These are phyloP conservation scores for Termitomyces sp. DNA, from an alignment of 768 basidiomycete genomes.

Conservation along the genomic window DNA sequence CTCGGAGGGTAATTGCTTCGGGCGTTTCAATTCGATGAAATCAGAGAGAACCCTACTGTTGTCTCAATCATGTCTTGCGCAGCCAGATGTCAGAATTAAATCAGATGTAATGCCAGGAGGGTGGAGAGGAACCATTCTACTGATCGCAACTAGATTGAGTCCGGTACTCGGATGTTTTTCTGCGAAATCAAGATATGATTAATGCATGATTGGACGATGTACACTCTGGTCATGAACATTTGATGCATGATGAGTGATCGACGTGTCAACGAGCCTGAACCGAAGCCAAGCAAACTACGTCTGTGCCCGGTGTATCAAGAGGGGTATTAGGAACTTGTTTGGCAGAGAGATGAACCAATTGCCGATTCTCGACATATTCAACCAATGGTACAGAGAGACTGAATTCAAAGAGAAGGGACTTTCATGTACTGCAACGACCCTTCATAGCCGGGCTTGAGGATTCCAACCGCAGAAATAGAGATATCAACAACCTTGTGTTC, in stretches of 20 bases:
- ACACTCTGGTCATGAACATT: neutral
- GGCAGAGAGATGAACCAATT: too few relatives aligned
- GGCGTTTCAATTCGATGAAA: too few relatives aligned
- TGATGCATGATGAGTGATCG: neutral
- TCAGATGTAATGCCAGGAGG: slow-evolving; percentile 28
- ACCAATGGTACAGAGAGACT: too few relatives aligned
- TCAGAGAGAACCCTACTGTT: slow-evolving; percentile 36
- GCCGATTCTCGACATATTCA: too few relatives aligned
- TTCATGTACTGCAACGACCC: slow-evolving; percentile 54
- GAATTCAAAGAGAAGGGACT: too few relatives aligned
- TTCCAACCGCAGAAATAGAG: slow-evolving; percentile 22
- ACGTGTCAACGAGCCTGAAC: slow-evolving; percentile 19
- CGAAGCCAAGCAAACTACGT: slow-evolving; percentile 55
- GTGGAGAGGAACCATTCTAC: slow-evolving; percentile 63
- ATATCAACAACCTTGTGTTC: neutral
- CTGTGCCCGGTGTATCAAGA: slow-evolving; percentile 53
- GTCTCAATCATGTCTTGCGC: slow-evolving; percentile 57
- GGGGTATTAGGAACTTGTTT: slow-evolving; percentile 40
- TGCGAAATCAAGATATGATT: neutral
- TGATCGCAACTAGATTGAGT: neutral
- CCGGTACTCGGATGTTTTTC: neutral
- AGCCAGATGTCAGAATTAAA: slow-evolving; percentile 47
- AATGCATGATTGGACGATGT: neutral
- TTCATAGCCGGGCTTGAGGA: slow-evolving; percentile 36
- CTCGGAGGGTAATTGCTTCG: neutral